Evolutionary conservation across 129 eudicot species (phyloP), one percentile per base, ranked within the genome.

Genomic region (Flaveria sonorensis): DNA sequence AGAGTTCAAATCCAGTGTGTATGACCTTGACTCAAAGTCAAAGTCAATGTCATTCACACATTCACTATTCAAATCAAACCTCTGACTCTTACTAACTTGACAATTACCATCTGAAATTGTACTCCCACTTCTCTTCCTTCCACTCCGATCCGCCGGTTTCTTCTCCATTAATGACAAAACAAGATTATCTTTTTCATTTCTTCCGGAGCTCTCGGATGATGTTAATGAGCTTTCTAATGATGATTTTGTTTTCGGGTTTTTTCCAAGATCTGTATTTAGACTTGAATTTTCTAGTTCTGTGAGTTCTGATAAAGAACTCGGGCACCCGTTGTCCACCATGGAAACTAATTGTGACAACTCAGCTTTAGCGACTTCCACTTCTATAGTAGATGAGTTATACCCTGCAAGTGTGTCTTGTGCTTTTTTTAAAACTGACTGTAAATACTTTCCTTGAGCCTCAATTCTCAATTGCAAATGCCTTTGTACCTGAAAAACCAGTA

Each of bases 401-500:
- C 89, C 86, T 1, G 92, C 86, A 47, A 95, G 90, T 39, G 96
- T 92, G 69, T 95, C 94, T 42, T 92, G 94, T 24, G 99, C 99
- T 73, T 95, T 95, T 70, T 79, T 78, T 51, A 95, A 76, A 14
- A 95, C 97, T 3, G 97, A 89, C 43, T 92, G 97, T 21, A 95
- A 60, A 76, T 95, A 95, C 84, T 89, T 91, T 16, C 97, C 94
- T 83, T 95, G 99, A 16, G 99, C 97, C 74, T 95, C 99, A 32
- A 95, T 95, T 73, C 99, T 74, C 65, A 95, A 77, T 75, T 95
- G 99, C 87, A 95, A 80, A 85, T 92, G 99, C 26, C 88, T 85
- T 72, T 92, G 97, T 43, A 95, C 99, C 99, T 94, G 83, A 45
- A 70, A 36, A 12, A 14, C 45, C 36, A 23, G 65, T 32, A 13